Evolutionary conservation across 192 early-diverging fungal species (phyloP), one percentile per base, ranked within the genome.

Genomic region (Oehlia diaphana): DNA sequence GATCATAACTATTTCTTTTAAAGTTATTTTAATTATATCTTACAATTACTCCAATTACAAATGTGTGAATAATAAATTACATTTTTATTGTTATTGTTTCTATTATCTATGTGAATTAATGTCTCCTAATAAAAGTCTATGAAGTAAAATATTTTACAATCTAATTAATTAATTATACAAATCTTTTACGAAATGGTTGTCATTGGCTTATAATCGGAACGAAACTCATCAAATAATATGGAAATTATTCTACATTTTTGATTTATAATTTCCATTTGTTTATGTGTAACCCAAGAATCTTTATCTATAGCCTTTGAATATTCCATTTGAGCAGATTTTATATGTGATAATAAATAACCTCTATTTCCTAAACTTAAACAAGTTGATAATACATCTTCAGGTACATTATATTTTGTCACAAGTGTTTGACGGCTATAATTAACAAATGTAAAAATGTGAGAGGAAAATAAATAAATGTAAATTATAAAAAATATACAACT

Each of bases 231-330:
- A 10, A 70, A 70, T n/a, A 70, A 70, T 9, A 70, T 70, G 19
- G 68, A 70, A 70, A 70, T 70, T 21, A 70, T 70, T 44, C 39
- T 70, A 44, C 68, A 70, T 12, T 44, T 70, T 70, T 70, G 68
- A n/a, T 39, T 19, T 21, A 70, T 70, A 70, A 70, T 28, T 19
- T 70, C 68, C 21, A 70, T 44, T 70, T 70, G 68, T 70, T 70
- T 70, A 42, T 70, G 68, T 9, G 68, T 70, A 39, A 70, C 68
- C 68, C 68, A 70, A 39, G 35, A 42, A 42, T 39, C 33, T 70
- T 70, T 70, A 70, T 70, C 68, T 23, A 39, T 35, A 39, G 19
- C 21, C n/a, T 70, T 35, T n/a, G 37, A 70, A 70, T 70, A 70
- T n/a, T 70, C 68, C 2, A 70, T 39, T 37, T 70, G 68, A 19